Conservation (phyloP, 1,284 basidiomycete genomes). For the Amylostereum areolatum region DNA sequence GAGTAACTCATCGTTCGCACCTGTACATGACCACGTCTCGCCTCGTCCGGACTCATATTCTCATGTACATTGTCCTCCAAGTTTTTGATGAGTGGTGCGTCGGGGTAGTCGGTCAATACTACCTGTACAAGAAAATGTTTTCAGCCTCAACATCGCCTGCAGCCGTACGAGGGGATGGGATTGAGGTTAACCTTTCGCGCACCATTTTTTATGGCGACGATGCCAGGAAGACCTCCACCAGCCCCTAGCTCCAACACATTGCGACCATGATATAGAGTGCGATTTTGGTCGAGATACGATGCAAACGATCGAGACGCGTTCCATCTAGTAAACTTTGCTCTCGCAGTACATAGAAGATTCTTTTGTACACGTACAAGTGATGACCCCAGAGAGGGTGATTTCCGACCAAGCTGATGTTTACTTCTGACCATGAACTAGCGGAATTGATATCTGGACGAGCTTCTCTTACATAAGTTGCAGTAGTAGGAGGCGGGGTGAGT, state of each 20-base stretch:
- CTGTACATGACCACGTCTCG: constrained; percentile 36
- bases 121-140: constrained; percentile 38
- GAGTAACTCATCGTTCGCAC: constrained; percentile 27
- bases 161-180: constrained; percentile 5
- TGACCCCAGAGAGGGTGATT: constrained; percentile 91
- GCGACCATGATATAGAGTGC: constrained; percentile 34
- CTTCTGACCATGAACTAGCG: constrained; percentile 10
- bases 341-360: neutral
- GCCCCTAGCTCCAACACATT: constrained; percentile 88
- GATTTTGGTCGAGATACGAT: constrained; percentile 61
- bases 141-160: neutral
- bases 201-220: constrained; percentile 67
- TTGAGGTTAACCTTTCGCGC: constrained; percentile 44
- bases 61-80: constrained; percentile 61
- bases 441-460: neutral
- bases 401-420: constrained; percentile 77
- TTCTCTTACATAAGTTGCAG: constrained; percentile 39
- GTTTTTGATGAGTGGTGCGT: constrained; percentile 74
- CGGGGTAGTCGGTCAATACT: constrained; percentile 91
- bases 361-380: constrained; percentile 59
- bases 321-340: constrained; percentile 50
- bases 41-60: constrained; percentile 41
- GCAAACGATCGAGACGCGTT: constrained; percentile 79
- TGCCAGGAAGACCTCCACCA: constrained; percentile 83
- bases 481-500: constrained; percentile 53